Base-by-base conservation (phyloP, 2,329 filamentous ascomycete genomes). In the Trichoderma gracile region DNA sequence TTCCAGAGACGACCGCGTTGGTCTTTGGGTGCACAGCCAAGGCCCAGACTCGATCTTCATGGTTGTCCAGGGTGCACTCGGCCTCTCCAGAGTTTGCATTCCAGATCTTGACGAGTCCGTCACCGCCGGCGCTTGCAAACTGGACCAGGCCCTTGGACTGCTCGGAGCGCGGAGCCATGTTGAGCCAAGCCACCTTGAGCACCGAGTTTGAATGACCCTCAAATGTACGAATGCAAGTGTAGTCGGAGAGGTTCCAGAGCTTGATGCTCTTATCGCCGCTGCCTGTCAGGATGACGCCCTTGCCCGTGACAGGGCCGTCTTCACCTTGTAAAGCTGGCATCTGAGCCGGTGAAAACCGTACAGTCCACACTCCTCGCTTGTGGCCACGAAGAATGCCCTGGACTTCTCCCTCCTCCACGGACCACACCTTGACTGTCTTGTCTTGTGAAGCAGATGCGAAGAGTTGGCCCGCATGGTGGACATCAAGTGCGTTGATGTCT, bases 361-460 rank as follows among this genome's bases (percentile, higher is more conserved):
- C 92, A 2, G 92, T 92, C 95, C 95, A 99, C 12, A 99, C 94
- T 75, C 96, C 95, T 75, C 95, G 87, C 73, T 92, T 91, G 76
- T 99, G 96, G 1, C 96, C 96, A 62, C 92, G 87, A 19, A 99
- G 84, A 38, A 99, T 92, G 68, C 95, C 96, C 68, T 95, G 87
- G 0, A 93, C 90, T 71, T 97, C 93, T 21, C 96, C 93, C 74
- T 95, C 91, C 69, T 93, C 89, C 7, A 89, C 84, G 8, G 93
- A 95, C 90, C 94, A 99, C 65, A 99, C 95, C 79, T 98, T 99
- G 69, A 98, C 93, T 0, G 92, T 96, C 69, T 93, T 91, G 75
- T 99, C 95, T 78, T 99, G 95, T 5, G 94, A 98, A 33, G 95
- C 94, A 1, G 95, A 97, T 3, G 94, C 96, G 73, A 99, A 98